phyloP scores from a whole-genome alignment of 2,329 filamentous ascomycete genomes.

The Cryphonectria naterciae region DNA sequence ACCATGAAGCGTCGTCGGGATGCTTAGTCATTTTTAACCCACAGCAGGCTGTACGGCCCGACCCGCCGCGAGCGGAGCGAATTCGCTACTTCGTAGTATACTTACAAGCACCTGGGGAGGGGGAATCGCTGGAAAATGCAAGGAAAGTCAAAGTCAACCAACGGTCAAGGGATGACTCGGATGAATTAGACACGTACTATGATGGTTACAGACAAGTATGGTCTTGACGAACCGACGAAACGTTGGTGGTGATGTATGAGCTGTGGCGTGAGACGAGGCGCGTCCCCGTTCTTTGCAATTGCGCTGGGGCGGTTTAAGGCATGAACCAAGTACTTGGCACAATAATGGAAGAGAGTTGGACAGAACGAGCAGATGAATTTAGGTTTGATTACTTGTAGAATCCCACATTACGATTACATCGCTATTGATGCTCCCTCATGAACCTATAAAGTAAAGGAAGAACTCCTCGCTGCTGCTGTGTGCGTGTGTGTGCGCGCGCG shows the following conservation, averaged over 20 bases:
- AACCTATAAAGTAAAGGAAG: neutral
- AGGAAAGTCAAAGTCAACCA: neutral
- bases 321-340: neutral
- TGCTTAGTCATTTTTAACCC: constrained; percentile 4
- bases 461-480: constrained; percentile 1
- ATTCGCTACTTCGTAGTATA: neutral
- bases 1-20: neutral
- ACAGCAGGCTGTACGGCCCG: constrained; percentile 1
- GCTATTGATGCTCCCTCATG: neutral
- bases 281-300: neutral
- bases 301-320: neutral
- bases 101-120: neutral
- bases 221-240: no score
- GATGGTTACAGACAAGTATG: no score
- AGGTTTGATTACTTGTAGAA: constrained; percentile 6
- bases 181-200: neutral
- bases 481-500: neutral
- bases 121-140: neutral
- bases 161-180: no score
- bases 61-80: neutral
- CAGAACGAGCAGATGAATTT: neutral
- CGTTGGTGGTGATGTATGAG: neutral
- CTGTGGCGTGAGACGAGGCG: neutral
- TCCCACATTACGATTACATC: constrained; percentile 12
- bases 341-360: neutral